These are phyloP conservation scores for Lasiosphaeria miniovina DNA, from an alignment of 495 filamentous ascomycete genomes.

Conservation along the genomic window DNA sequence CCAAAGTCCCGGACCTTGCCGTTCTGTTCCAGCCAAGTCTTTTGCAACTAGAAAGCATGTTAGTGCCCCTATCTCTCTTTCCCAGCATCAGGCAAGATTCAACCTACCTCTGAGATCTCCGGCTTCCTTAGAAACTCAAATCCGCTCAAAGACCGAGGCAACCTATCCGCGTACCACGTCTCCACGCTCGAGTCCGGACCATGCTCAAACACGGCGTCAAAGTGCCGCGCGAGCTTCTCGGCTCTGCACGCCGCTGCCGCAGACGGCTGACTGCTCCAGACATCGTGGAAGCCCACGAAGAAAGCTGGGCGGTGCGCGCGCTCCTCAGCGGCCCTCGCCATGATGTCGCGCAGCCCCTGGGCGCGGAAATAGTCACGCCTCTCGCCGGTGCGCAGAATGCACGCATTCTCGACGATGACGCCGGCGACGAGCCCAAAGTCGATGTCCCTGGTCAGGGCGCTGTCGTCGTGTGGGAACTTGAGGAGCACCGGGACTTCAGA, in stretches of 20 bases:
- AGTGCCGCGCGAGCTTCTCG: constrained; percentile 25
- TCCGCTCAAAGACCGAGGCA: constrained; percentile 19
- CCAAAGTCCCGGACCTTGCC: constrained; percentile 1
- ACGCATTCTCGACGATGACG: constrained; percentile 49
- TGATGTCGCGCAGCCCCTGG: constrained; percentile 37
- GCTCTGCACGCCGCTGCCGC: constrained; percentile 24
- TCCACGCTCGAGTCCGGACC: constrained; percentile 8
- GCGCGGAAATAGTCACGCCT: constrained; percentile 53
- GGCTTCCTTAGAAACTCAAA: constrained; percentile 26
- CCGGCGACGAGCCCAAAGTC: constrained; percentile 27
- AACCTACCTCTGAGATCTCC: constrained; percentile 20
- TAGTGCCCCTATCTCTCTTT: neutral
- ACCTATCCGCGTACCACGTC: neutral
- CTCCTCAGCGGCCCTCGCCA: constrained; percentile 22
- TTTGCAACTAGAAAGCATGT: constrained; percentile 19
- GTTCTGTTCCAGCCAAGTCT: constrained; percentile 18
- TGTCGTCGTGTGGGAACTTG: constrained; percentile 9
- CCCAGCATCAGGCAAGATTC: neutral
- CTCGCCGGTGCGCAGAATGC: constrained; percentile 44
- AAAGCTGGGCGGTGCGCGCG: constrained; percentile 16
- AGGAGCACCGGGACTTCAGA: constrained; percentile 15
- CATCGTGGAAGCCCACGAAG: constrained; percentile 26
- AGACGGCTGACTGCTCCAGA: constrained; percentile 19
- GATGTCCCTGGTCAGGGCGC: neutral
- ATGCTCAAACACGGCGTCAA: constrained; percentile 25